Evolutionary conservation across 2,329 filamentous ascomycete species (phyloP), one percentile per base, ranked within the genome.

Genomic region (Xylaria sp.): DNA sequence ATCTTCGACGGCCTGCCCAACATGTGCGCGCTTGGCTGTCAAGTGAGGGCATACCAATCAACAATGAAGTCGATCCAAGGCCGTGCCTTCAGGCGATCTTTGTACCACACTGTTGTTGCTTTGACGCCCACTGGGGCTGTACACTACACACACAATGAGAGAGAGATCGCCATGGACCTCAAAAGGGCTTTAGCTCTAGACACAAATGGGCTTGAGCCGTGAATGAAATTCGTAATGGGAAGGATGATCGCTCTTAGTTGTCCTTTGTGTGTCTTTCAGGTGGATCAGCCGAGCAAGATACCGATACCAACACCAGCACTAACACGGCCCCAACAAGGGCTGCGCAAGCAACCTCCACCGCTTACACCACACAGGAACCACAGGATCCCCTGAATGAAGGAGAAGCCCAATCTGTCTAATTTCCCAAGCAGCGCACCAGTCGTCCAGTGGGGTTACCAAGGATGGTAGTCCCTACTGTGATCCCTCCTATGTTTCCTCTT

Each of bases 381-480:
- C 21, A 25, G 47, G 3, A 51, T 58, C 66, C 69, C 63, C 69
- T 69, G 69, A 64, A 44, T 40, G 50, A 48, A 59, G 71, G 71
- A 69, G 57, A 54, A 65, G 65, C 71, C 71, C 70, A 67, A 70
- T 74, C 69, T 68, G 63, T 73, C 68, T 75, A 78, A 78, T 78
- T 78, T 78, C 76, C 77, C 76, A 75, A 75, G 53, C 64, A 65
- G 60, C 54, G 65, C 64, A 51, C 37, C 54, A 29, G 50, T 55
- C 51, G 61, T 54, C 27, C 53, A 59, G 53, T 51, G 57, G 61
- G 60, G 54, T 65, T 23, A n/a, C 37, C 42, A 6, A 44, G 50
- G 13, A 53, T 53, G 50, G 54, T 23, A 44, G 35, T 57, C 21
- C 21, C 54, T 57, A n/a, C 35, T 54, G n/a, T 18, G 40, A 44